A percentile compares a stretch with the other conserved stretches of the same genome.
These are phyloP conservation scores for Hypoxylon lenormandii DNA, from an alignment of 495 filamentous ascomycete species.

Conservation along the genomic window DNA sequence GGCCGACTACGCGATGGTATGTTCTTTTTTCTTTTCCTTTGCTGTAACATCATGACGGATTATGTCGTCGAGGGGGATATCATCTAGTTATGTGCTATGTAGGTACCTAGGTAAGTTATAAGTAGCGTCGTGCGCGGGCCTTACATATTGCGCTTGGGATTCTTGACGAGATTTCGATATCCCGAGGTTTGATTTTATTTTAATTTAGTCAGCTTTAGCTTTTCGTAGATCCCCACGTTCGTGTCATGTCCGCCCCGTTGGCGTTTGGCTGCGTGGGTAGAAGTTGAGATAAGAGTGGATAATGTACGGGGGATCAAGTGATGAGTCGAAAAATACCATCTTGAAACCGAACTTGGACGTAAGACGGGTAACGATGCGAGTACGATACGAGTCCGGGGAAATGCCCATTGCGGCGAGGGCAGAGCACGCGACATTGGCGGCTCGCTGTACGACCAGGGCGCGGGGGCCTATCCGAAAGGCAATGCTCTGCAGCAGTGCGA, in stretches of 20 bases:
- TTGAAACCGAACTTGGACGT: constrained; percentile 36
- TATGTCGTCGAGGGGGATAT: constrained; percentile 21
- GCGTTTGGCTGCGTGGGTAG: constrained; percentile 1
- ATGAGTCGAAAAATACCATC: constrained; percentile 23
- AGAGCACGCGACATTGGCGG: constrained; percentile 45
- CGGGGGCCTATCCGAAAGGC: constrained; percentile 44
- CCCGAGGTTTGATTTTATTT: constrained; percentile 22
- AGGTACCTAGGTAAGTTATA: constrained; percentile 1
- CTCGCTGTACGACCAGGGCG: constrained; percentile 39
- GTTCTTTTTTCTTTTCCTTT: not conserved
- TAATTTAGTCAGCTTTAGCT: constrained; percentile 40
- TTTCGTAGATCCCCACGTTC: constrained; percentile 43
- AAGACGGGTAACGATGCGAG: constrained; percentile 43
- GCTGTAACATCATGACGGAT: constrained; percentile 37
- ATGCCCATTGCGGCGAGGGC: constrained; percentile 31
- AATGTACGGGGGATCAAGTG: constrained; percentile 15
- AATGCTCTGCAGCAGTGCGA: constrained; percentile 35
- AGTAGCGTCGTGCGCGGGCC: constrained; percentile 9
- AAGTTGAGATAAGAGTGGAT: constrained; percentile 43
- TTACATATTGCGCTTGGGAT: too few relatives aligned
- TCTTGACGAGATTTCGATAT: too few relatives aligned
- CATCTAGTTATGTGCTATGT: not conserved
- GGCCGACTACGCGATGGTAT: constrained; percentile 26
- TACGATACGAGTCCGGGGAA: constrained; percentile 46
- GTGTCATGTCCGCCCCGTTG: constrained; percentile 31